phyloP scores from a whole-genome alignment of 2,329 filamentous ascomycete genomes.

The Sporothrix pallida region DNA sequence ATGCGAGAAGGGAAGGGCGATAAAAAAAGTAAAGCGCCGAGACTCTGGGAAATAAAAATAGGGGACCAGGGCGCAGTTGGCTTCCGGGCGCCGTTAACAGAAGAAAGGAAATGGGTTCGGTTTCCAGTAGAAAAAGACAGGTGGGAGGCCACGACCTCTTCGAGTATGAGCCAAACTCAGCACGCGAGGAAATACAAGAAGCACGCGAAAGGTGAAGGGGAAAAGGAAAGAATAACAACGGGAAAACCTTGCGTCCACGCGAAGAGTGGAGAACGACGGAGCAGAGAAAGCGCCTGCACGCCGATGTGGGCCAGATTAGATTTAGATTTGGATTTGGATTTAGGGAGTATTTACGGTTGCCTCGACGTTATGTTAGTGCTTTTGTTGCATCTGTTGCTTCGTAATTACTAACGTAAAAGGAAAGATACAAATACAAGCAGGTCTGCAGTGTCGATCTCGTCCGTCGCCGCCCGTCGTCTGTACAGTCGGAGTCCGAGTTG shows the following conservation, averaged over 20 bases:
- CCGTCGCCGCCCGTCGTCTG: background rate
- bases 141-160: too few relatives aligned
- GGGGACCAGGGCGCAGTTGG: background rate
- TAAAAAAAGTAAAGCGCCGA: background rate
- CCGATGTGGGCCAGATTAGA: background rate
- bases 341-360: too few relatives aligned
- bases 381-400: background rate
- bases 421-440: background rate
- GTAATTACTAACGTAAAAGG: background rate
- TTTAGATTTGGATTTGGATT: too few relatives aligned
- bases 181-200: background rate
- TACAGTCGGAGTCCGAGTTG: background rate
- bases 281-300: background rate
- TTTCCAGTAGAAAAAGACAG: background rate
- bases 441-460: background rate
- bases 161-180: too few relatives aligned
- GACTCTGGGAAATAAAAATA: background rate
- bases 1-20: background rate
- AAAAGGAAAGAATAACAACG: background rate
- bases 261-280: background rate
- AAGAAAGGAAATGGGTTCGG: background rate
- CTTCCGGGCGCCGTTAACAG: conserved; percentile 2
- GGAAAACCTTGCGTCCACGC: background rate
- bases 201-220: background rate
- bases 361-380: too few relatives aligned